These are phyloP conservation scores for Trypanosoma congolense DNA, from an alignment of 208 protist species.

Conservation along the genomic window DNA sequence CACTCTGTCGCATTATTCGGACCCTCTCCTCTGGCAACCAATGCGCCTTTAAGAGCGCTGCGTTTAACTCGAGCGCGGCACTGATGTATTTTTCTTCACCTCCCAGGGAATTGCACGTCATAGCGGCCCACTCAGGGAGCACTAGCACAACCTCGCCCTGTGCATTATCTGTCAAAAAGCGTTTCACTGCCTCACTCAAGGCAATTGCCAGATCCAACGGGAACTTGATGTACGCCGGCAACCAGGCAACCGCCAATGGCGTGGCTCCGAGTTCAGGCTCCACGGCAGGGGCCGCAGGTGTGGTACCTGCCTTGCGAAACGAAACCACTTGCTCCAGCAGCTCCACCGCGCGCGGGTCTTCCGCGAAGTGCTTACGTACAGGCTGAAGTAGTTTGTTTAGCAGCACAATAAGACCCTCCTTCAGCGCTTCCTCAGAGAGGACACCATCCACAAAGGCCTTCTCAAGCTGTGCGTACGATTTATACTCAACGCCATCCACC, in stretches of 20 bases:
- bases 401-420: constrained; percentile 65
- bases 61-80: constrained; percentile 65
- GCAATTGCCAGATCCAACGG: constrained; percentile 51
- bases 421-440: constrained; percentile 79
- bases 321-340: constrained; percentile 89
- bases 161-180: constrained; percentile 50
- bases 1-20: constrained; percentile 66
- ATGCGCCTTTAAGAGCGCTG: constrained; percentile 45
- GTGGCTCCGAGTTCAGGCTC: constrained; percentile 17
- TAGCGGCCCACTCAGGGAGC: constrained; percentile 80
- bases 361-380: constrained; percentile 92
- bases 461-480: constrained; percentile 79
- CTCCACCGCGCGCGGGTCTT: constrained; percentile 70
- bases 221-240: constrained; percentile 60
- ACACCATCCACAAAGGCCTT: constrained; percentile 56
- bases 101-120: constrained; percentile 56
- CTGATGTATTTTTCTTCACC: constrained; percentile 79
- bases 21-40: constrained; percentile 45
- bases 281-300: constrained; percentile 4
- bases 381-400: constrained; percentile 93
- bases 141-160: constrained; percentile 55
- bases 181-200: constrained; percentile 34
- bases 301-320: constrained; percentile 44
- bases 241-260: constrained; percentile 65
- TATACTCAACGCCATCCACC: constrained; percentile 52